phyloP scores from a whole-genome alignment of 2,329 filamentous ascomycete species.

The Emergomyces orientalis region DNA sequence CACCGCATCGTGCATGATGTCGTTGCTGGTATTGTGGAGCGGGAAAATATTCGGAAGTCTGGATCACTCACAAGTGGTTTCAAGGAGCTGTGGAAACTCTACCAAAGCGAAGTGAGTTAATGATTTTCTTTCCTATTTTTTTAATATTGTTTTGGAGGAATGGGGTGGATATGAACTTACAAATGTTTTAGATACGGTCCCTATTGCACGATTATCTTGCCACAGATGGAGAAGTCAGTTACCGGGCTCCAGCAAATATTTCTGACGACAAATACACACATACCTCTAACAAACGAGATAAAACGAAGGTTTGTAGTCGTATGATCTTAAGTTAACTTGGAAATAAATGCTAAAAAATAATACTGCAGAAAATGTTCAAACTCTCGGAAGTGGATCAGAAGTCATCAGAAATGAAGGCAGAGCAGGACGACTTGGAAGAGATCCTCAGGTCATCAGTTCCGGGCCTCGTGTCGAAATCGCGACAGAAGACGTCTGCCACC shows the following conservation, averaged over 20 bases:
- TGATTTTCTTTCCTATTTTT: not conserved
- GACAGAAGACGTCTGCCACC: conserved; percentile 37
- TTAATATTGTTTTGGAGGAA: not conserved
- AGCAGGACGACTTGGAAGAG: conserved; percentile 79
- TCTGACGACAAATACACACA: conserved; percentile 44
- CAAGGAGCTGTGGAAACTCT: conserved; percentile 93
- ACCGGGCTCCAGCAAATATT: conserved; percentile 45
- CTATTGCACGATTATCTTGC: conserved; percentile 93
- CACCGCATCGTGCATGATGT: conserved; percentile 91
- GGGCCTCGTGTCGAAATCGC: conserved; percentile 69
- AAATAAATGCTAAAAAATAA: conserved; percentile 15
- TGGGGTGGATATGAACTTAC: not conserved
- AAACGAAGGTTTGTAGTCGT: conserved; percentile 34
- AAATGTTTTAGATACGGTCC: conserved; percentile 57
- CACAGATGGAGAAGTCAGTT: conserved; percentile 68
- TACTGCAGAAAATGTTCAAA: conserved; percentile 63
- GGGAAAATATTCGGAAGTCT: conserved; percentile 59
- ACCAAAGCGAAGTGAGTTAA: conserved; percentile 67
- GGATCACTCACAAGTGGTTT: conserved; percentile 74
- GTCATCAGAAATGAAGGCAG: conserved; percentile 65
- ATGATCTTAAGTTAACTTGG: not conserved
- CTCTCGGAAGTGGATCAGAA: conserved; percentile 74
- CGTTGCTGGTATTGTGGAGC: conserved; percentile 71
- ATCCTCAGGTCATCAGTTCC: conserved; percentile 90
- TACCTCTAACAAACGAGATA: conserved; percentile 40